Evolutionary conservation across 2,329 filamentous ascomycete species (phyloP).

Genomic region (Ascochyta koolunga): DNA sequence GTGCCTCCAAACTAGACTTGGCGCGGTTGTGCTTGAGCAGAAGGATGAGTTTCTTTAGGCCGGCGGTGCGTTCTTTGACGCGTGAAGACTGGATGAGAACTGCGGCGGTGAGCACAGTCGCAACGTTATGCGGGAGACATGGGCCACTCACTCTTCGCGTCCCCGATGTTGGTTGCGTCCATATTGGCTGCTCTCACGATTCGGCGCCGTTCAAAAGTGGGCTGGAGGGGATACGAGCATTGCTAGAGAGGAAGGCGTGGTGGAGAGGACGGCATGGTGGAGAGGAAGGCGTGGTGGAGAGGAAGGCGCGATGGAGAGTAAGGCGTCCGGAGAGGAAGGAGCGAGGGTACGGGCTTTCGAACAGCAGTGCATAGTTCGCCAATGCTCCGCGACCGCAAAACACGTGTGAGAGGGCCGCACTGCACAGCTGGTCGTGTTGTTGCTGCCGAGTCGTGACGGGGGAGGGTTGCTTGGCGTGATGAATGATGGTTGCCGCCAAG

Average conservation of each 20-base stretch:
- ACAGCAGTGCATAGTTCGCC: background rate
- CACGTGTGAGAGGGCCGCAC: background rate
- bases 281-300: too few relatives aligned
- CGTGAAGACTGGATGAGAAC: constrained; percentile 38
- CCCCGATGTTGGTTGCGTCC: constrained; percentile 45
- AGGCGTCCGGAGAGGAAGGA: background rate
- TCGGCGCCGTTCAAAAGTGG: constrained; percentile 12
- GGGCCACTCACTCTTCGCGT: constrained; percentile 40
- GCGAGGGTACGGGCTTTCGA: background rate
- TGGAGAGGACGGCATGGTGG: too few relatives aligned
- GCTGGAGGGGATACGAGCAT: constrained; percentile 14
- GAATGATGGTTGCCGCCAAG: constrained; percentile 12
- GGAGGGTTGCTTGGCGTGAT: constrained; percentile 19
- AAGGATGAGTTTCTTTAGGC: constrained; percentile 61
- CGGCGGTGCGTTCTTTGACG: constrained; percentile 55
- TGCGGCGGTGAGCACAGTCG: constrained; percentile 23
- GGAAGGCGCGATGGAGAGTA: too few relatives aligned
- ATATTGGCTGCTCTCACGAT: constrained; percentile 29
- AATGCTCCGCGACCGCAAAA: constrained; percentile 5
- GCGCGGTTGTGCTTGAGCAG: constrained; percentile 61
- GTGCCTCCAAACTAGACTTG: constrained; percentile 48
- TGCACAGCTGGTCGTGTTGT: constrained; percentile 8
- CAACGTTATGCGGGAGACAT: background rate
- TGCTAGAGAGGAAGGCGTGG: too few relatives aligned
- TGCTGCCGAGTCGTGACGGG: constrained; percentile 27